These are phyloP conservation scores for Phlebiopsis gigantea DNA, from an alignment of 768 basidiomycete genomes.

Conservation along the genomic window DNA sequence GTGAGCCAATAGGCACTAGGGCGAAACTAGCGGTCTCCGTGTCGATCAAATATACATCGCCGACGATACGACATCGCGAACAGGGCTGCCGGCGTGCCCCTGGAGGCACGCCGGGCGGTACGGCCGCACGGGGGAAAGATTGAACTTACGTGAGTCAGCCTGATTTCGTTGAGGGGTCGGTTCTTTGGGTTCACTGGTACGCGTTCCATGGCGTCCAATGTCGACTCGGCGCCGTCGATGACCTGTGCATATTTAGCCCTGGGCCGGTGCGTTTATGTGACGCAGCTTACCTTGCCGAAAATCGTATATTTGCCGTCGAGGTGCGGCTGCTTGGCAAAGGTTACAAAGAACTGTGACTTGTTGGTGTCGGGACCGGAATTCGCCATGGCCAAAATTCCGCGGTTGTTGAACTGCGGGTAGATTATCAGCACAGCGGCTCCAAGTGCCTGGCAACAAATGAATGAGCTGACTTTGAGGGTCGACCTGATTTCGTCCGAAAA, in stretches of 20 bases:
- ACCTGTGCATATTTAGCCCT: conserved; percentile 35
- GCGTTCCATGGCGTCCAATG: conserved; percentile 90
- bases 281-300: conserved; percentile 57
- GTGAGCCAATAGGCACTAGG: neutral
- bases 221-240: conserved; percentile 96
- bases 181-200: conserved; percentile 90
- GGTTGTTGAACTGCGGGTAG: conserved; percentile 77
- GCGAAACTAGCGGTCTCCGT: neutral
- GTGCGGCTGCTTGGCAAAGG: conserved; percentile 90
- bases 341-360: conserved; percentile 87
- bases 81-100: too few relatives aligned
- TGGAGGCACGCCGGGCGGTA: neutral
- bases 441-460: neutral
- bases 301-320: conserved; percentile 94
- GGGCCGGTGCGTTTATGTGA: neutral
- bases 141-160: conserved; percentile 63
- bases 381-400: conserved; percentile 97
- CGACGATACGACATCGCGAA: too few relatives aligned
- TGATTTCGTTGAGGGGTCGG: conserved; percentile 81
- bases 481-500: conserved; percentile 91
- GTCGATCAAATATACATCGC: neutral
- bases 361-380: conserved; percentile 94
- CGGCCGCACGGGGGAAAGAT: neutral
- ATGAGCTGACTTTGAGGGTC: conserved; percentile 73
- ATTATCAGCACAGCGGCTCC: neutral